Base-by-base conservation (phyloP, 768 basidiomycete genomes). In the Lyophyllum shimeji region DNA sequence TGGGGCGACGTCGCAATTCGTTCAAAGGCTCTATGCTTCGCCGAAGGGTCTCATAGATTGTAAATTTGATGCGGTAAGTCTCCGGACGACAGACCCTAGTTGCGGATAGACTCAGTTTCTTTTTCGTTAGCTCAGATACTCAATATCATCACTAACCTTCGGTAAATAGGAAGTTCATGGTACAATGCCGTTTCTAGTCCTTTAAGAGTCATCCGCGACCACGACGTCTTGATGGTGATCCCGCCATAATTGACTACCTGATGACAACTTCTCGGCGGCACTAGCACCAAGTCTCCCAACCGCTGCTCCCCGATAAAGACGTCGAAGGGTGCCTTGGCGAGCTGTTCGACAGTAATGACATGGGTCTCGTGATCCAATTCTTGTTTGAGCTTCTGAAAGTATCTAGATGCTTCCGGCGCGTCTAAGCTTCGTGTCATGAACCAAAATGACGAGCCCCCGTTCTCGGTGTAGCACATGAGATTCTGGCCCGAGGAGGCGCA, bases 401-500 rank as follows among this genome's bases (percentile, higher is more conserved):
- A 90, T 24, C 73, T 67, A 0, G 82, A 73, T 4, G 82, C 87
- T 9, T 64, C 69, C 9, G 78, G 74, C 13, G 87, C 83, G 55
- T 77, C 80, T 0, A 81, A 76, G 24, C 82, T 76, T 56, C 78
- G 74, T 1, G 92, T 91, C 88, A 94, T 90, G 70, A 93, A 93
- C 92, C 91, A 93, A 65, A 85, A 90, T 0, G 90, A 86, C 1
- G 85, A 87, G 0, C 86, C 90, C 39, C 71, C 77, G 21, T 83
- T 71, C 65, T 90, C 88, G 0, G 91, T 82, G 66, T 88, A 87
- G 63, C 86, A 87, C 91, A 94, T 93, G 20, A 94, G 72, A 65
- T 94, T 94, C 52, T 93, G 91, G 9, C 92, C 91, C 6, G 87
- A 86, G 3, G 90, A 92, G 1, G 82, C 90, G 62, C 91, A 94